Conservation (phyloP, 2,329 filamentous ascomycete genomes). For the Alternaria gaisen region DNA sequence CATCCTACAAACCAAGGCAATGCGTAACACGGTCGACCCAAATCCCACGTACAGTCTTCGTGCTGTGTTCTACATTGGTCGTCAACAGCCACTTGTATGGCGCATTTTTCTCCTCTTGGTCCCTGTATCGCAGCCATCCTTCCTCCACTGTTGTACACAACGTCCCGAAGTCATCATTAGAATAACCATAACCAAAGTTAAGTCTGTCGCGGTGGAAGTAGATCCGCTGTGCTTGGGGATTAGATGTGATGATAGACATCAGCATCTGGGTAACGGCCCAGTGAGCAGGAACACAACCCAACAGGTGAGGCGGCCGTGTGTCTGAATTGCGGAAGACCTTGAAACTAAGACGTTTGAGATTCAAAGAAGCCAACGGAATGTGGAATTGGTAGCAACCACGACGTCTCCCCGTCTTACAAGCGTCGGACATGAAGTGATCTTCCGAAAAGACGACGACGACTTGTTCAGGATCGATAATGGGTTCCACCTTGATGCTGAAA, state of each 20-base stretch:
- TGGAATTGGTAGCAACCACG: not conserved
- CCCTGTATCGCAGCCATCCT: not conserved
- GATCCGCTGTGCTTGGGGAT: not conserved
- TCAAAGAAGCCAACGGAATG: not conserved
- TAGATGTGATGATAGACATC: not conserved
- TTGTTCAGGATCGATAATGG: not conserved
- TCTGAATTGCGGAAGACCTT: not conserved
- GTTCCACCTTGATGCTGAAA: not conserved
- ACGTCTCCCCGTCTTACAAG: not conserved
- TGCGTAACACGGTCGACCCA: not conserved
- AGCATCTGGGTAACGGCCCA: not conserved
- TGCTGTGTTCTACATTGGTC: not conserved
- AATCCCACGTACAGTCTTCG: not conserved
- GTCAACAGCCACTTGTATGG: not conserved
- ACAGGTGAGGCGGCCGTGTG: not conserved
- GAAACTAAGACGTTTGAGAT: not conserved
- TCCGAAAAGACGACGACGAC: not conserved
- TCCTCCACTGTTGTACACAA: not conserved
- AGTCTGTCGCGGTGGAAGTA: not conserved
- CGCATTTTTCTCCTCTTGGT: not conserved
- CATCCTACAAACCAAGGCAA: not conserved
- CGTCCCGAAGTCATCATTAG: not conserved
- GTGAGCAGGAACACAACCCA: not conserved
- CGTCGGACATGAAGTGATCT: not conserved
- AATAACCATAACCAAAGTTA: not conserved